Percentiles rank a stretch among this genome's conserved stretches.
phyloP scores from a whole-genome alignment of 129 eudicot species.

The Arctium lappa region DNA sequence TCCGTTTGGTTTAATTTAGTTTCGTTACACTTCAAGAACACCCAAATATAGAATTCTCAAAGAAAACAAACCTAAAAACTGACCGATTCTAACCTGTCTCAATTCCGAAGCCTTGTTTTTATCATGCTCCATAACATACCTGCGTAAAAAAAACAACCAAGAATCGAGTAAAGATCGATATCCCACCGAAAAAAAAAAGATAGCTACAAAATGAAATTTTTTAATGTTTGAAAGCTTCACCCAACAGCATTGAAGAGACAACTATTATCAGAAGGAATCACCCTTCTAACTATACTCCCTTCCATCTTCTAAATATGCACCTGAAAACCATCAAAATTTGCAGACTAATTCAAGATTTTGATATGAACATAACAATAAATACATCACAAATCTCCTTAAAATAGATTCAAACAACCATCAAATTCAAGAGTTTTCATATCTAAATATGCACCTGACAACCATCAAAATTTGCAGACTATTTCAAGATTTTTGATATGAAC shows the following conservation, averaged over 20 bases:
- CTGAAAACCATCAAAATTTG: constrained; percentile 13
- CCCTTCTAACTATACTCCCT: constrained; percentile 77
- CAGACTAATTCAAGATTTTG: background rate
- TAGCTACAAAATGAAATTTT: background rate
- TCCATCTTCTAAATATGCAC: constrained; percentile 56
- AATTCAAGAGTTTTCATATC: background rate
- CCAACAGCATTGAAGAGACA: constrained; percentile 97
- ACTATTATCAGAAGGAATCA: constrained; percentile 96
- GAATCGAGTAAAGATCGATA: background rate
- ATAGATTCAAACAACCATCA: background rate
- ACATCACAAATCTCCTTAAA: background rate
- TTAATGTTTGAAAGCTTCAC: constrained; percentile 34
- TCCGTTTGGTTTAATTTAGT: background rate
- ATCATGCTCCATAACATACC: constrained; percentile 93
- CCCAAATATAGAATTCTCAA: background rate
- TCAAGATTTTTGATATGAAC: background rate
- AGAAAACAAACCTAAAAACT: background rate
- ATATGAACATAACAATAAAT: background rate
- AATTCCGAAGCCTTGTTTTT: constrained; percentile 75
- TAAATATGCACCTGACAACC: background rate
- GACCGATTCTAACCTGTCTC: constrained; percentile 61
- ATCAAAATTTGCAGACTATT: background rate
- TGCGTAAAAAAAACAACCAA: constrained; percentile 27
- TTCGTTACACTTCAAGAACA: background rate
- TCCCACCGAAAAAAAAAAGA: background rate